Conservation (phyloP, 805 yeast genomes). For the Yamadazyma sp. region DNA sequence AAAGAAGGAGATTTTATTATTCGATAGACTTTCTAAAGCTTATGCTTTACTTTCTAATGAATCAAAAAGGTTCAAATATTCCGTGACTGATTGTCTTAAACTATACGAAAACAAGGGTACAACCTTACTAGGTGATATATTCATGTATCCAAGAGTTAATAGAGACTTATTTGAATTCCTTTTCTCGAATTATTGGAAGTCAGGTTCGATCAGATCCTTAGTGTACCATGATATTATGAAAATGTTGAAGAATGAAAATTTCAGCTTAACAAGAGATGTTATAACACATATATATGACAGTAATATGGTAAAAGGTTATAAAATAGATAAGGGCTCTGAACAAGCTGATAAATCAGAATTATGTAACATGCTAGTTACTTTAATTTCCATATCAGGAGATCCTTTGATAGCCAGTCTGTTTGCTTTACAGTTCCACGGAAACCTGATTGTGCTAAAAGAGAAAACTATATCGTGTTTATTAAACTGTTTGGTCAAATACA, state of each 20-base stretch:
- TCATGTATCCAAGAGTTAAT: constrained; percentile 17
- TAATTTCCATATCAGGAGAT: constrained; percentile 20
- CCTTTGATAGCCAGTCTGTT: constrained; percentile 21
- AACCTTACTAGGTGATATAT: constrained; percentile 19
- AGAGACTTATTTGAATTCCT: constrained; percentile 17
- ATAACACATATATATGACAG: too few relatives aligned
- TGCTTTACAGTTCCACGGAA: constrained; percentile 9
- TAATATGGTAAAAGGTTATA: too few relatives aligned
- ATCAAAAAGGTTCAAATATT: constrained; percentile 10
- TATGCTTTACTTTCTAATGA: constrained; percentile 10
- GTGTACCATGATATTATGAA: constrained; percentile 17
- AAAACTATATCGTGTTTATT: constrained; percentile 8
- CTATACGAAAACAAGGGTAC: constrained; percentile 11
- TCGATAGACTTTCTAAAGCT: constrained; percentile 17
- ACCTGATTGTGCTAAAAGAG: constrained; percentile 2
- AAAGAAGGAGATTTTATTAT: neutral
- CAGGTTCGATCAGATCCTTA: constrained; percentile 18
- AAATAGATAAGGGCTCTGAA: too few relatives aligned
- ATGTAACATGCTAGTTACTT: constrained; percentile 11
- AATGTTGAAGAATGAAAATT: constrained; percentile 9
- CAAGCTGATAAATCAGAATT: too few relatives aligned
- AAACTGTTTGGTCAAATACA: constrained; percentile 11
- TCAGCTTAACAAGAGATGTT: too few relatives aligned
- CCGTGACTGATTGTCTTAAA: constrained; percentile 14
- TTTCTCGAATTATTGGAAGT: constrained; percentile 12